These are phyloP conservation scores for Hordeum marinum DNA, from an alignment of 176 grass and related monocot species.

Conservation along the genomic window DNA sequence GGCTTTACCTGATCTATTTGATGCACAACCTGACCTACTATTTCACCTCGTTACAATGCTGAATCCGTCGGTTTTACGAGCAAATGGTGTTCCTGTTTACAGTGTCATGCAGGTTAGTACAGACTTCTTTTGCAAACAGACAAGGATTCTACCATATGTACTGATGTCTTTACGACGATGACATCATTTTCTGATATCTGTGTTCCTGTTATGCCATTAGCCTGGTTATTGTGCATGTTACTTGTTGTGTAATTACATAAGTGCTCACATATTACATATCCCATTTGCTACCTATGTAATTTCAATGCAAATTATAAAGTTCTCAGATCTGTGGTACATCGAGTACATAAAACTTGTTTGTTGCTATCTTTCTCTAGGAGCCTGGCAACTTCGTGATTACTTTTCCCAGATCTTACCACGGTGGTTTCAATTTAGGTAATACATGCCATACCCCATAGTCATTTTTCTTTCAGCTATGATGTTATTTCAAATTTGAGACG, in stretches of 20 bases:
- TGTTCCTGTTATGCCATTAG: not conserved
- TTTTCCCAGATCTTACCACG: slow-evolving; percentile 94
- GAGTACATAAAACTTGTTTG: slow-evolving; percentile 3
- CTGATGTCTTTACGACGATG: slow-evolving; percentile 9
- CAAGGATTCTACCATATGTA: not conserved
- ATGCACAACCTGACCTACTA: slow-evolving; percentile 82
- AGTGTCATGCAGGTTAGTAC: slow-evolving; percentile 75
- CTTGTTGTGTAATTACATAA: not conserved
- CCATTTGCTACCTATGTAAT: not conserved
- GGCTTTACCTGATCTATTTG: slow-evolving; percentile 90
- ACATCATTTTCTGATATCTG: not conserved
- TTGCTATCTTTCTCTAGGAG: slow-evolving; percentile 47
- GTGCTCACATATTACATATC: not conserved
- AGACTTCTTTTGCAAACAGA: not conserved
- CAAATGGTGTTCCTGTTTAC: slow-evolving; percentile 83
- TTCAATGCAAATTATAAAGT: not conserved
- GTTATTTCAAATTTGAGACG: slow-evolving; percentile 16
- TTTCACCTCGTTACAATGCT: slow-evolving; percentile 99
- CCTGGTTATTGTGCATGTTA: not conserved
- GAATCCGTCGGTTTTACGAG: slow-evolving; percentile 75
- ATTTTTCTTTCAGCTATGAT: slow-evolving; percentile 3
- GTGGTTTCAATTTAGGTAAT: slow-evolving; percentile 95
- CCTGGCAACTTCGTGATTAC: slow-evolving; percentile 98
- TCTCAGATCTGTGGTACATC: not conserved
- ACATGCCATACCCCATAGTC: slow-evolving; percentile 3